Conservation (phyloP, 1,284 basidiomycete species). For the Abortiporus biennis region DNA sequence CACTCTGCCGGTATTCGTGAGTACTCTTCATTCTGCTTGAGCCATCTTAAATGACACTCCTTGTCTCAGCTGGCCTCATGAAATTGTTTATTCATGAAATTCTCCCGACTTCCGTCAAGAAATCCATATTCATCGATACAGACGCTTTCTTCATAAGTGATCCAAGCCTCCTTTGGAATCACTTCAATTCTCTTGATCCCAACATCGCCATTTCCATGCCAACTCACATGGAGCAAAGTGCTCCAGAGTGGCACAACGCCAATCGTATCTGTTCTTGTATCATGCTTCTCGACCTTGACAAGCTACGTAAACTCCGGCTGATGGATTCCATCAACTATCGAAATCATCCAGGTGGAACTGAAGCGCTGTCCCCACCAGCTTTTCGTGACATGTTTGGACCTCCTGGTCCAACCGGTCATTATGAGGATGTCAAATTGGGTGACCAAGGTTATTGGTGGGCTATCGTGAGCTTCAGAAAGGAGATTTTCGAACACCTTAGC, state of each 20-base stretch:
- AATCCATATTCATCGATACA: conserved; percentile 42
- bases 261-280: conserved; percentile 45
- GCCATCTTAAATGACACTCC: conserved; percentile 6
- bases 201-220: conserved; percentile 36
- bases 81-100: conserved; percentile 43
- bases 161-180: conserved; percentile 38
- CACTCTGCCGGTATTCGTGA: conserved; percentile 41
- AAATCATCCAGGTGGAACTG: conserved; percentile 18
- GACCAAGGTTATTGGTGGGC: conserved; percentile 51
- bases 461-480: conserved; percentile 34
- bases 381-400: conserved; percentile 40
- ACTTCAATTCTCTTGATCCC: conserved; percentile 28
- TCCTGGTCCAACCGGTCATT: conserved; percentile 31
- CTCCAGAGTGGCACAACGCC: conserved; percentile 36
- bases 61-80: conserved; percentile 37
- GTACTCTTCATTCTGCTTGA: conserved; percentile 15
- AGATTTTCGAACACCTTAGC: conserved; percentile 35
- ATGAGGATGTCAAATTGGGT: conserved; percentile 37
- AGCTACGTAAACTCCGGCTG: conserved; percentile 34
- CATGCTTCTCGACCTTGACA: conserved; percentile 42
- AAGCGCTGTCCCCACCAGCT: conserved; percentile 33
- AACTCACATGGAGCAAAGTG: conserved; percentile 34
- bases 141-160: conserved; percentile 44
- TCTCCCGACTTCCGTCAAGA: conserved; percentile 30
- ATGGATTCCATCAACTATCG: conserved; percentile 41